Percentiles rank a stretch among this genome's conserved stretches.
phyloP scores from a whole-genome alignment of 2,329 filamentous ascomycete genomes.

The Ophiocordyceps polyrhachis-furcata region DNA sequence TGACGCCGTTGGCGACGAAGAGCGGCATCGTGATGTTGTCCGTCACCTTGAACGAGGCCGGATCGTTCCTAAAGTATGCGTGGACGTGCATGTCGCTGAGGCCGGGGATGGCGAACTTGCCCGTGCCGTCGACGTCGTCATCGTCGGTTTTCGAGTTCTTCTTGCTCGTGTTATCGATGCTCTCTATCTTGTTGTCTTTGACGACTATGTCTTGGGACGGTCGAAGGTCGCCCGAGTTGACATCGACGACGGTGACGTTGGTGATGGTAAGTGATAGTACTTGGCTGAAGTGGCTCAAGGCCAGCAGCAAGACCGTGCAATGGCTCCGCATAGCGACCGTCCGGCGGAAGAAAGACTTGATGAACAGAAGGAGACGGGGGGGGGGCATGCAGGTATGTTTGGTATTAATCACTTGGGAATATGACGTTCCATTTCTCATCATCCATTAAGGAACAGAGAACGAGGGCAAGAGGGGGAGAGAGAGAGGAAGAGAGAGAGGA shows the following conservation, averaged over 20 bases:
- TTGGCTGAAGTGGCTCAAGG: neutral
- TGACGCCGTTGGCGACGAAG: neutral
- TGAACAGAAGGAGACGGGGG: neutral
- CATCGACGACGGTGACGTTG: neutral
- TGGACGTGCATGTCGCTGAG: slow-evolving; percentile 1
- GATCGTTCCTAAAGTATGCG: slow-evolving; percentile 1
- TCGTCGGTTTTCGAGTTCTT: neutral
- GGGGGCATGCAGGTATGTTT: neutral
- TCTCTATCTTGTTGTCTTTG: neutral
- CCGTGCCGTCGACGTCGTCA: neutral
- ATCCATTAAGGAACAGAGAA: no score
- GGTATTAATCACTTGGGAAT: neutral
- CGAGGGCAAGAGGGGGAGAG: no score
- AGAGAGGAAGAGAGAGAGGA: no score
- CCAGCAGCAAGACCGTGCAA: neutral
- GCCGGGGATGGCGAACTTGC: neutral
- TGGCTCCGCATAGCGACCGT: neutral
- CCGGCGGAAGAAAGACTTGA: neutral
- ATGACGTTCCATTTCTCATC: no score
- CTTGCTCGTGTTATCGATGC: neutral
- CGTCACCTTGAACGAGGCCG: neutral
- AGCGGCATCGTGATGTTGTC: neutral
- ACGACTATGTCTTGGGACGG: neutral
- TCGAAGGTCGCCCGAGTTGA: neutral
- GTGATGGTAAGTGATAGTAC: neutral